phyloP scores from a whole-genome alignment of 2,329 filamentous ascomycete genomes.

The Aspergillus aculeatinus region DNA sequence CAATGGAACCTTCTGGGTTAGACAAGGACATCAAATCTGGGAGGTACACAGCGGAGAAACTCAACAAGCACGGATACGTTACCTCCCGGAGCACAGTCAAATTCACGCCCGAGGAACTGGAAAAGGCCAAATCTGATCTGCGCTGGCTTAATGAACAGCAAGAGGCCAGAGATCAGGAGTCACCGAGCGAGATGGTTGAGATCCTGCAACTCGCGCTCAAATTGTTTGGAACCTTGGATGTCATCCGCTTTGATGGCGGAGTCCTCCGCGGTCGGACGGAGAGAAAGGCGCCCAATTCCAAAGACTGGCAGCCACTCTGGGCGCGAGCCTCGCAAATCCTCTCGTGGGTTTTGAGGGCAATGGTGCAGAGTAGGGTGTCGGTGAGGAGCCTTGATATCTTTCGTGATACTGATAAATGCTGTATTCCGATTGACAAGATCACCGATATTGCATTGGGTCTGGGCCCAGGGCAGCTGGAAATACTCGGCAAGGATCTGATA shows the following conservation, averaged over 20 bases:
- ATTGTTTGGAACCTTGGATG: background rate
- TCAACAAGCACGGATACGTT: background rate
- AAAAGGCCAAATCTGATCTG: constrained; percentile 1
- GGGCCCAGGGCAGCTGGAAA: background rate
- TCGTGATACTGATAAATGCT: constrained; percentile 1
- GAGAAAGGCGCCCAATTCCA: background rate
- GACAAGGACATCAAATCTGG: background rate
- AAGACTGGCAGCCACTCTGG: constrained; percentile 4
- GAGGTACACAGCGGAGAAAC: background rate
- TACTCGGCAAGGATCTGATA: background rate
- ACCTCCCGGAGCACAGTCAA: background rate
- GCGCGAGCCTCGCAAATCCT: constrained; percentile 8
- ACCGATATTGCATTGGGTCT: background rate
- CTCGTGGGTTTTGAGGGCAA: constrained; percentile 4
- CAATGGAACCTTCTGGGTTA: background rate
- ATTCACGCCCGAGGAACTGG: constrained; percentile 1
- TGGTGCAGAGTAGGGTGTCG: background rate
- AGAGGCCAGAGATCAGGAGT: background rate
- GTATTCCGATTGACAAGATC: constrained; percentile 4
- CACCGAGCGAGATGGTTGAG: constrained; percentile 4
- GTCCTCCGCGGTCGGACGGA: constrained; percentile 1
- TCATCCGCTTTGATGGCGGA: constrained; percentile 5
- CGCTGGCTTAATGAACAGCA: constrained; percentile 6
- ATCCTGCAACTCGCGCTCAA: constrained; percentile 3
- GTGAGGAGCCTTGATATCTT: constrained; percentile 8